These are phyloP conservation scores for Bipolaris cookei DNA, from an alignment of 2,329 filamentous ascomycete genomes.

Conservation along the genomic window DNA sequence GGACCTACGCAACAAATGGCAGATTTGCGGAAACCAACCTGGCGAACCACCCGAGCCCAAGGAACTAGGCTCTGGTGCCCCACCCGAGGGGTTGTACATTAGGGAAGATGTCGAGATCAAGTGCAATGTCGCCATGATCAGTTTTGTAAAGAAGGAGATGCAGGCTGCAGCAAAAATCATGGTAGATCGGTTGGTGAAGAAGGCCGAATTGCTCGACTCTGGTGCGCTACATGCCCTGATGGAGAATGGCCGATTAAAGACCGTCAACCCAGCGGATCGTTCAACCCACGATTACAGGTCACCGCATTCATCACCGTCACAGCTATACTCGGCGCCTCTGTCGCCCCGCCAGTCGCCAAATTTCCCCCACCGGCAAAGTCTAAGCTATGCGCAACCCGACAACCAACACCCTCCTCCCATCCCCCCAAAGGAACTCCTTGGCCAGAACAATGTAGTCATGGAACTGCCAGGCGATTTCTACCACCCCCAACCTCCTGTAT, in stretches of 20 bases:
- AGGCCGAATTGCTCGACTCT: constrained; percentile 71
- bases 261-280: constrained; percentile 58
- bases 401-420: constrained; percentile 20
- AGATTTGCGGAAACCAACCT: constrained; percentile 71
- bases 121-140: constrained; percentile 69
- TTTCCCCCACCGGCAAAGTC: constrained; percentile 20
- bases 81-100: constrained; percentile 69
- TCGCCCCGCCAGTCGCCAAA: constrained; percentile 35
- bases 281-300: constrained; percentile 22
- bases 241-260: constrained; percentile 67
- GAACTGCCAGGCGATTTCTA: constrained; percentile 54
- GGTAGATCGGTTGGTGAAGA: constrained; percentile 72
- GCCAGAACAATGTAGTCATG: constrained; percentile 46
- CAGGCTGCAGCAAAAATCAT: constrained; percentile 72
- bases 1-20: constrained; percentile 72
- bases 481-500: constrained; percentile 41
- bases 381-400: constrained; percentile 14
- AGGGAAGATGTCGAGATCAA: constrained; percentile 74
- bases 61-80: constrained; percentile 70
- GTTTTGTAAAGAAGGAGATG: constrained; percentile 70
- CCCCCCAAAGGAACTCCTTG: constrained; percentile 28
- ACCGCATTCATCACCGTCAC: constrained; percentile 30
- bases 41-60: constrained; percentile 67
- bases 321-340: constrained; percentile 37
- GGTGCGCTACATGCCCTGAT: constrained; percentile 72